A percentile compares a stretch with the other conserved stretches of the same genome.
Conservation (phyloP, 1,284 basidiomycete genomes). For the Xerocomus nothofagi region DNA sequence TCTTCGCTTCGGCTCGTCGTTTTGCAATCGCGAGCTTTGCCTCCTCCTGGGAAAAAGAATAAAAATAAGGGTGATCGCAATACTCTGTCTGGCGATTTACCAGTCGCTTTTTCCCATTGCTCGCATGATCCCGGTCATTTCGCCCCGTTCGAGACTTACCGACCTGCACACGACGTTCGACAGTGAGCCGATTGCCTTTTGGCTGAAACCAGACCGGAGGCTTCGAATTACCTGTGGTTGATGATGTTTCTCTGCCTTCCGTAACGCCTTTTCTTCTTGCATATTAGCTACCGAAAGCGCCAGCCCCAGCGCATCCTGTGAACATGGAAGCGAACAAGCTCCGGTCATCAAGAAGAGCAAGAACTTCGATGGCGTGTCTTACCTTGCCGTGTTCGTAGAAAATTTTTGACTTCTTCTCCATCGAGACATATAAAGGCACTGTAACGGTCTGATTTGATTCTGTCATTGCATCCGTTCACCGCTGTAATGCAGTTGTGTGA, state of each 20-base stretch:
- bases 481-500: constrained; percentile 14
- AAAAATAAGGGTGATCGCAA: constrained; percentile 15
- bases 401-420: constrained; percentile 29
- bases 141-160: constrained; percentile 18
- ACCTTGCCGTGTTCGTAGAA: constrained; percentile 37
- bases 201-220: constrained; percentile 7
- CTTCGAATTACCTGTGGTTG: constrained; percentile 34
- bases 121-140: constrained; percentile 15
- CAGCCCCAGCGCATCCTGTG: constrained; percentile 43
- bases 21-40: constrained; percentile 27
- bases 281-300: constrained; percentile 41
- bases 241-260: constrained; percentile 38
- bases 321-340: constrained; percentile 18
- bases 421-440: constrained; percentile 27
- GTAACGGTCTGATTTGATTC: constrained; percentile 24
- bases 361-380: constrained; percentile 16
- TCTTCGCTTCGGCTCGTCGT: constrained; percentile 31
- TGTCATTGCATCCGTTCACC: constrained; percentile 21
- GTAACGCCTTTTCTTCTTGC: constrained; percentile 41
- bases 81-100: constrained; percentile 31
- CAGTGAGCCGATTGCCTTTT: constrained; percentile 25
- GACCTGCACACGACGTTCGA: constrained; percentile 18
- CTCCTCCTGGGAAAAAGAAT: constrained; percentile 29
- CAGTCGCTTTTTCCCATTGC: constrained; percentile 26
- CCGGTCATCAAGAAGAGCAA: constrained; percentile 23